A percentile compares a stretch with the other conserved stretches of the same genome.
Evolutionary conservation across 2,329 filamentous ascomycete species (phyloP).

Genomic region (Paraphoma sp.): DNA sequence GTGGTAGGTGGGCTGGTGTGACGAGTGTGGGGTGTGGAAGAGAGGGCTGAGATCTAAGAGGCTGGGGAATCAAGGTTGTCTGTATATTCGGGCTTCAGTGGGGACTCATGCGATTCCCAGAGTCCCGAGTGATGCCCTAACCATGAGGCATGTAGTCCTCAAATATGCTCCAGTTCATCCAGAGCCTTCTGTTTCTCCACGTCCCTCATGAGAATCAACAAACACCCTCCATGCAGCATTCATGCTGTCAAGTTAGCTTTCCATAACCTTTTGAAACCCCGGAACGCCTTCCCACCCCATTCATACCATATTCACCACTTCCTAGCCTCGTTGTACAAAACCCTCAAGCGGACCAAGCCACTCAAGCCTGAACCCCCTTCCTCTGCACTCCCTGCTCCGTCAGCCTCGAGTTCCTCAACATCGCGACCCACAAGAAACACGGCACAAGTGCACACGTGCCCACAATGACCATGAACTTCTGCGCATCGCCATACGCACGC

Average conservation of each 20-base stretch:
- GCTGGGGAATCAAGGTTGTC: no score
- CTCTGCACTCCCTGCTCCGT: slow-evolving; percentile 8
- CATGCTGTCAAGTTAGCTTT: no score
- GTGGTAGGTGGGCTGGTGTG: slow-evolving; percentile 20
- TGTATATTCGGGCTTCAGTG: neutral
- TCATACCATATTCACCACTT: neutral
- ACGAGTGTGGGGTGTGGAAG: neutral
- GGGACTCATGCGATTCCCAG: no score
- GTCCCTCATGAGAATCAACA: no score
- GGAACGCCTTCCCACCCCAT: neutral
- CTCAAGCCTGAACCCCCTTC: neutral
- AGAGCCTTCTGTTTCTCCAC: no score
- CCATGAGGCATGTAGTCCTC: no score
- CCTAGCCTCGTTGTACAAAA: neutral
- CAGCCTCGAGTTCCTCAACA: slow-evolving; percentile 24
- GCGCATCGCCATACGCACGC: slow-evolving; percentile 39
- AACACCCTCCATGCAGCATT: no score
- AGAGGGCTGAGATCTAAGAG: neutral
- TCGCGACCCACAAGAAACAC: slow-evolving; percentile 26
- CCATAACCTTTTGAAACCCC: no score
- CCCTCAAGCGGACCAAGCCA: neutral
- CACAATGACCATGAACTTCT: slow-evolving; percentile 39
- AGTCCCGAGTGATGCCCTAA: no score
- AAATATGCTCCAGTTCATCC: no score
- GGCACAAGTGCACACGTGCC: slow-evolving; percentile 33